Base-by-base conservation (phyloP, 2,329 filamentous ascomycete species). In the Penicillium vulpinum region DNA sequence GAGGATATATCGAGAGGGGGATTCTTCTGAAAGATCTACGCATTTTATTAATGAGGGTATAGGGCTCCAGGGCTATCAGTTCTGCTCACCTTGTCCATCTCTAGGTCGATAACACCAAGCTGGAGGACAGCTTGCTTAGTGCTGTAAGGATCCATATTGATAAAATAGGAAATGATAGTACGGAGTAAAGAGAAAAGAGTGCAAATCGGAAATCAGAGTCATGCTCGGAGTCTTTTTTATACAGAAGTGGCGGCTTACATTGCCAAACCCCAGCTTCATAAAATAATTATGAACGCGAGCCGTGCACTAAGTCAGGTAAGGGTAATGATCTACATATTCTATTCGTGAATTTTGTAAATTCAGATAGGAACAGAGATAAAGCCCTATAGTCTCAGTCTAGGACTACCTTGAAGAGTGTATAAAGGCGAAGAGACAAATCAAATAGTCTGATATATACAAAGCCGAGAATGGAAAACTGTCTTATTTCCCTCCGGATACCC, bases 31-130 rank as follows among this genome's bases (percentile, higher is more conserved):
- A 57, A 22, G 4, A 50, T 29, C 55, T 57, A 22, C n/a, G 18
- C n/a, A 24, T 29, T 29, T n/a, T 29, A 10, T 29, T 29, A 29
- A 29, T 29, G 28, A 29, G 28, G n/a, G n/a, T 29, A 10, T 29
- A 29, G 8, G 28, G 28, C 28, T 29, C 11, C 28, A 29, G 8
- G 28, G 8, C 18, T 21, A n/a, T n/a, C n/a, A 13, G 38, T 8
- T 21, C 11, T 22, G 28, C 41, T 43, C 60, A 67, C 67, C 54
- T 63, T 62, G 44, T 66, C 64, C 21, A 71, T 56, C 41, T 70
- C 68, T n/a, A 65, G 66, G 46, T 71, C 67, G 26, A 70, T 66
- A 41, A 65, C 53, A 26, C 62, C 67, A 13, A 72, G 58, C 43
- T 64, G 60, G 18, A 67, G 58, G 33, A 70, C 56, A 49, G 62